These are phyloP conservation scores for Xylariaceae sp. DNA, from an alignment of 2,329 filamentous ascomycete species.

Conservation along the genomic window DNA sequence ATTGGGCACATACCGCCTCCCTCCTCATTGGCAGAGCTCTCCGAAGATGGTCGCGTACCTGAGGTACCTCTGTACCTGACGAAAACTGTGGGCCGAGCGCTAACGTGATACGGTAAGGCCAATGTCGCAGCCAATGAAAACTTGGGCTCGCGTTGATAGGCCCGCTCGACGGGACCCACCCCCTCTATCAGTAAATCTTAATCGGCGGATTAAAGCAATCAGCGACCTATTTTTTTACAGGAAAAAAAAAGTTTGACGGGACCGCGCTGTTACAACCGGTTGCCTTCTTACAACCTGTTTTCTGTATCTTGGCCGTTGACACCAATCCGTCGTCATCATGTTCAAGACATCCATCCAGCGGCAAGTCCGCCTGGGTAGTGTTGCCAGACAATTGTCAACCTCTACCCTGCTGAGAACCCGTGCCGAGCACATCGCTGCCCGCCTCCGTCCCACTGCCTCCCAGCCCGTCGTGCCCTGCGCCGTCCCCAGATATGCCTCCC, in stretches of 20 bases:
- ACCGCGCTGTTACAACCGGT: slow-evolving; percentile 2
- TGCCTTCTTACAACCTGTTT: background rate
- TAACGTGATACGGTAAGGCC: background rate
- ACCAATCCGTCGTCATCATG: slow-evolving; percentile 19
- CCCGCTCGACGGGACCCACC: background rate
- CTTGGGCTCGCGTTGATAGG: background rate
- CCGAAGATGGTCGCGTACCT: background rate
- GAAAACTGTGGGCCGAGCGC: background rate
- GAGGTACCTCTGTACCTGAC: background rate
- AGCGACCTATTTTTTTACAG: background rate
- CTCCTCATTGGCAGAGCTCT: too few species aligned
- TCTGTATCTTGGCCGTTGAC: background rate
- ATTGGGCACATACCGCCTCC: too few species aligned
- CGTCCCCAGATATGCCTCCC: slow-evolving; percentile 17
- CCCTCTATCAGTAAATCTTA: background rate
- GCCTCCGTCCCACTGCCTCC: slow-evolving; percentile 5
- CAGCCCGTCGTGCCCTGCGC: slow-evolving; percentile 8
- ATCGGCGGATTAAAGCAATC: background rate
- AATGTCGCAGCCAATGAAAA: background rate
- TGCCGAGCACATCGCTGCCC: slow-evolving; percentile 15
- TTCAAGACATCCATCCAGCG: slow-evolving; percentile 30
- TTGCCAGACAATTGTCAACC: slow-evolving; percentile 26
- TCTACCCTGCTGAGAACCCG: slow-evolving; percentile 20
- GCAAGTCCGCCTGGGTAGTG: slow-evolving; percentile 28
- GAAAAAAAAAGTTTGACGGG: slow-evolving; percentile 15